phyloP scores from a whole-genome alignment of 768 basidiomycete genomes.

The Hypsizygus marmoreus region DNA sequence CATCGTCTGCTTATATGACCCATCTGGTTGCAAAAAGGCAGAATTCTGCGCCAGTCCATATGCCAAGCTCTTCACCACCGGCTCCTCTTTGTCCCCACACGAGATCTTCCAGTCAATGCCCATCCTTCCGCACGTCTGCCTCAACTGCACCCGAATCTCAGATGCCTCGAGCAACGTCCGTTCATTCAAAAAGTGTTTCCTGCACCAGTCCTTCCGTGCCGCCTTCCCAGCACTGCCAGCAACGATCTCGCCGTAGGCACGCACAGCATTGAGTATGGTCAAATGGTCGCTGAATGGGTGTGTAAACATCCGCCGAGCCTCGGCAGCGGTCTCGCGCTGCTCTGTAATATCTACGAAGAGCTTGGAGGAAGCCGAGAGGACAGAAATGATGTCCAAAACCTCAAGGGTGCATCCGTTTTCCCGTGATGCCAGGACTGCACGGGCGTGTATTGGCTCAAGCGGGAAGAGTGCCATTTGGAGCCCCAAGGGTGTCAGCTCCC shows the following conservation, averaged over 20 bases:
- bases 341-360: slow-evolving; percentile 80
- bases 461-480: slow-evolving; percentile 89
- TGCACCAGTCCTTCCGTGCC: slow-evolving; percentile 76
- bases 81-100: slow-evolving; percentile 65
- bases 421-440: slow-evolving; percentile 78
- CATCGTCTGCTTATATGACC: slow-evolving; percentile 82
- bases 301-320: slow-evolving; percentile 75
- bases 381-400: slow-evolving; percentile 81
- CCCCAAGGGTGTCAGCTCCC: slow-evolving; percentile 71
- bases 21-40: slow-evolving; percentile 83
- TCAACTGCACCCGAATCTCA: slow-evolving; percentile 80
- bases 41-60: slow-evolving; percentile 81
- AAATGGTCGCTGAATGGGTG: slow-evolving; percentile 91
- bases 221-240: slow-evolving; percentile 42
- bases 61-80: slow-evolving; percentile 70
- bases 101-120: slow-evolving; percentile 61
- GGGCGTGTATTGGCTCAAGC: slow-evolving; percentile 82
- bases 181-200: slow-evolving; percentile 79
- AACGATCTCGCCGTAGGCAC: slow-evolving; percentile 75
- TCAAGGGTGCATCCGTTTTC: slow-evolving; percentile 73
- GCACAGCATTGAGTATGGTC: slow-evolving; percentile 83
- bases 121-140: slow-evolving; percentile 59
- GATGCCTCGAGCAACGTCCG: slow-evolving; percentile 77
- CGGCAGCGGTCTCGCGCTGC: slow-evolving; percentile 69
- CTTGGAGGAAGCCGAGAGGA: slow-evolving; percentile 80